Percentiles rank a stretch among this genome's conserved stretches.
phyloP scores from a whole-genome alignment of 176 grass and related monocot genomes.

The Ensete glaucum region DNA sequence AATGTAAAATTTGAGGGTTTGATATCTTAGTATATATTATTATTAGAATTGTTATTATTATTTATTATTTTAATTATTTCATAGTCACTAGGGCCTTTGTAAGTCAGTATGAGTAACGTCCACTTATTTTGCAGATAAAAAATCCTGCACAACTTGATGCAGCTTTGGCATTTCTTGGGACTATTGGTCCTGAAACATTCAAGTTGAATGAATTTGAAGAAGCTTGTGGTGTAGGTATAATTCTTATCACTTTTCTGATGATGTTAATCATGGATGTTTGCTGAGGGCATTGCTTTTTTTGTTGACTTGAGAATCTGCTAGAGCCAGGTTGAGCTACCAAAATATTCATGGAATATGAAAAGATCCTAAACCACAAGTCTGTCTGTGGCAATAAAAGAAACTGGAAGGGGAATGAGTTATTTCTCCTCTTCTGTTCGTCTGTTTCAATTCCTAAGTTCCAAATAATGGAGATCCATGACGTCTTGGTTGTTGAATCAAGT shows the following conservation, averaged over 20 bases:
- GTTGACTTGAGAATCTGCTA: neutral
- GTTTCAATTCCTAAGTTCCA: no score
- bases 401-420: neutral
- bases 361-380: neutral
- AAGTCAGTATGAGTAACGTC: neutral
- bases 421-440: no score
- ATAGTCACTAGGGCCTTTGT: neutral
- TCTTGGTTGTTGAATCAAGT: no score
- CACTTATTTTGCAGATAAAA: conserved; percentile 57
- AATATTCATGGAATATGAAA: neutral
- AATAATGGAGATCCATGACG: no score
- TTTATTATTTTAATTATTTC: neutral
- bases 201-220: conserved; percentile 65
- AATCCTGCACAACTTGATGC: conserved; percentile 77
- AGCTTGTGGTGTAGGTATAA: conserved; percentile 79
- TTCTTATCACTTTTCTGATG: neutral
- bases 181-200: conserved; percentile 59
- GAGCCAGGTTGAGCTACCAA: neutral
- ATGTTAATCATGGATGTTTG: neutral
- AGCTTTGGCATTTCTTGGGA: conserved; percentile 56
- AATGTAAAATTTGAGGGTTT: neutral
- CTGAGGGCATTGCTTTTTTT: neutral
- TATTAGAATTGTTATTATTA: conserved; percentile 1
- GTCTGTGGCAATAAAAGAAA: neutral
- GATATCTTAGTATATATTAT: neutral